Evolutionary conservation across 139 green algal species (phyloP), one percentile per base, ranked within the genome.

Genomic region (Tetraselmis striata): DNA sequence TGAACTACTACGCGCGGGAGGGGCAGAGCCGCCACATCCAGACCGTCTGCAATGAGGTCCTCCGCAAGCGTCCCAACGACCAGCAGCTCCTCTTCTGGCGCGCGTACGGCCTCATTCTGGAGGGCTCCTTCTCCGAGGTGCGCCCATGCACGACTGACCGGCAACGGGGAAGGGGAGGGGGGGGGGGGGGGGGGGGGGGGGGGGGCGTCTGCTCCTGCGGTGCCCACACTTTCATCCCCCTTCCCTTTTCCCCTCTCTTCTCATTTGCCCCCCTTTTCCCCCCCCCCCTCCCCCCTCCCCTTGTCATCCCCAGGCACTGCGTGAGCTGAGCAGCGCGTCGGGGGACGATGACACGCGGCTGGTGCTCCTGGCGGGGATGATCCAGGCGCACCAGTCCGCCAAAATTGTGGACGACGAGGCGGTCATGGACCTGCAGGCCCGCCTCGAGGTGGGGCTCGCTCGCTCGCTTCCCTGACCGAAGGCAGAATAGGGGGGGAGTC

Each of bases 361-460:
- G 22, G 88, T 88, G 31, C 83, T 86, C 18, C 84, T 86, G 27
- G 90, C 89, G 11, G 89, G 88, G 0, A 82, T 90, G 84, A 82
- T 95, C 0, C n/a, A 86, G 28, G 89, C 85, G 24, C 90, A 93
- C 79, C 84, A 92, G 31, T 59, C 81, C 1, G 87, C 86, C 23
- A 88, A 86, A 28, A 84, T 91, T 5, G 83, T 89, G 28, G 92
- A 95, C 81, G 84, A 92, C 26, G 90, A 93, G 28, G 84, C 88
- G 1, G 81, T 93, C n/a, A 75, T 84, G 24, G 82, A 89, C 77
- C 86, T 94, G 30, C 77, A 86, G 30, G 28, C 83, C 27, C 79
- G 84, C 75, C 45, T 94, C 1, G 86, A 93, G 77, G 88, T 93
- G 32, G 28, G 85, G 2, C 0, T 28, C 0, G 0, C 29, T 59